Evolutionary conservation across 306 rosid genomes (phyloP).

Genomic region (Acacia acuminata): DNA sequence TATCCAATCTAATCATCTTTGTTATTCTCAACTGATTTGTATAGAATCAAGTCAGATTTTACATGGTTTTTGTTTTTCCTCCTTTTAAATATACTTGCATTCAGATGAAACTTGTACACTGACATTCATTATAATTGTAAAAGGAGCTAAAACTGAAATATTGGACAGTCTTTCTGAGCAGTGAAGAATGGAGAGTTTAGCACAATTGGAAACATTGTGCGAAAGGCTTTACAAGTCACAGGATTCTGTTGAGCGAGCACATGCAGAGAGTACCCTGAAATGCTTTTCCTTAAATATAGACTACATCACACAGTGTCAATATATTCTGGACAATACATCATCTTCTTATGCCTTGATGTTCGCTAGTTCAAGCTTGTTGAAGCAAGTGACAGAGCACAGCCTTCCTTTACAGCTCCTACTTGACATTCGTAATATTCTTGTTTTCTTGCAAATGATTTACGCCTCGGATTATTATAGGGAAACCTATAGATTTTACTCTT

Average conservation of each 20-base stretch:
- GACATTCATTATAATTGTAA: constrained; percentile 35
- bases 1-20: constrained; percentile 35
- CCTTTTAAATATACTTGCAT: constrained; percentile 39
- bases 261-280: constrained; percentile 52
- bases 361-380: constrained; percentile 61
- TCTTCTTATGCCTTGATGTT: constrained; percentile 59
- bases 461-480: constrained; percentile 28
- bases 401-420: constrained; percentile 56
- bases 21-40: constrained; percentile 38
- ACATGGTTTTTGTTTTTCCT: constrained; percentile 25
- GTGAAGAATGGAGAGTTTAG: constrained; percentile 57
- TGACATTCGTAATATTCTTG: constrained; percentile 58
- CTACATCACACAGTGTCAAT: constrained; percentile 57
- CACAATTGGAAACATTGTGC: constrained; percentile 52
- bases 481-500: constrained; percentile 21
- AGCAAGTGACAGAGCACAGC: constrained; percentile 56
- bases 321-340: constrained; percentile 50
- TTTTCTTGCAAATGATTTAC: constrained; percentile 34
- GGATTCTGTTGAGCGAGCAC: constrained; percentile 57
- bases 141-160: constrained; percentile 41
- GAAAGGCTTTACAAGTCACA: constrained; percentile 54
- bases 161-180: constrained; percentile 41
- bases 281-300: constrained; percentile 49
- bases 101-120: constrained; percentile 40
- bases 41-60: constrained; percentile 26